phyloP scores from a whole-genome alignment of 352 stramenopile genomes.

The Globisporangium cederbergense region DNA sequence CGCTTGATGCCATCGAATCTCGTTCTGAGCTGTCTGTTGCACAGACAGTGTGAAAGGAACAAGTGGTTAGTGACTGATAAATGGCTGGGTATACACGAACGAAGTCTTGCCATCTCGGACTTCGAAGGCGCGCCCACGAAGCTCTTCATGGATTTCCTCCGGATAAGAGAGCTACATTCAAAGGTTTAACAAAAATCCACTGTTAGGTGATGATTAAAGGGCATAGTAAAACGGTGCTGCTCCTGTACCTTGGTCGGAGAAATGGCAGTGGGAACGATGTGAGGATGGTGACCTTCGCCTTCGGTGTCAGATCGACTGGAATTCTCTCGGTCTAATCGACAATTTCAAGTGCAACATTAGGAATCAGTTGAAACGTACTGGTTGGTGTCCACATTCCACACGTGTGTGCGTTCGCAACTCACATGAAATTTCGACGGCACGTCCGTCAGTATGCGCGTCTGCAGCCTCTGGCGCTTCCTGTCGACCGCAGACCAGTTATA shows the following conservation, averaged over 20 bases:
- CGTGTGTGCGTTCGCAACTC: background rate
- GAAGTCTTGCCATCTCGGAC: background rate
- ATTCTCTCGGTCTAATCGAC: slow-evolving; percentile 32
- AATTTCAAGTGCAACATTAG: background rate
- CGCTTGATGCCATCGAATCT: slow-evolving; percentile 57
- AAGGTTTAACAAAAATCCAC: too few relatives aligned
- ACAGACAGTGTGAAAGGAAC: background rate
- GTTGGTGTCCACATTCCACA: background rate
- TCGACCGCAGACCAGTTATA: slow-evolving; percentile 35
- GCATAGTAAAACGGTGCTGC: background rate
- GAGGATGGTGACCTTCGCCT: slow-evolving; percentile 53
- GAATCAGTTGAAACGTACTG: background rate
- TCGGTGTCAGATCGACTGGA: slow-evolving; percentile 58
- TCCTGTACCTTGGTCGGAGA: slow-evolving; percentile 39
- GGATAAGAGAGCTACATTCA: slow-evolving; percentile 26
- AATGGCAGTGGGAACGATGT: slow-evolving; percentile 69
- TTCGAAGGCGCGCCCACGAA: slow-evolving; percentile 18
- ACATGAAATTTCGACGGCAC: slow-evolving; percentile 21
- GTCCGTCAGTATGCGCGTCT: slow-evolving; percentile 14
- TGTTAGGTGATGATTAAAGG: too few relatives aligned
- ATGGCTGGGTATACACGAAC: background rate
- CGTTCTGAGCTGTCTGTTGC: slow-evolving; percentile 13
- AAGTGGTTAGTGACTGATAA: background rate
- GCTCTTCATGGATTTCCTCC: slow-evolving; percentile 29
- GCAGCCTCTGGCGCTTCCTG: slow-evolving; percentile 29